Evolutionary conservation across 495 filamentous ascomycete genomes (phyloP).

Genomic region (Penicillium waksmanii): DNA sequence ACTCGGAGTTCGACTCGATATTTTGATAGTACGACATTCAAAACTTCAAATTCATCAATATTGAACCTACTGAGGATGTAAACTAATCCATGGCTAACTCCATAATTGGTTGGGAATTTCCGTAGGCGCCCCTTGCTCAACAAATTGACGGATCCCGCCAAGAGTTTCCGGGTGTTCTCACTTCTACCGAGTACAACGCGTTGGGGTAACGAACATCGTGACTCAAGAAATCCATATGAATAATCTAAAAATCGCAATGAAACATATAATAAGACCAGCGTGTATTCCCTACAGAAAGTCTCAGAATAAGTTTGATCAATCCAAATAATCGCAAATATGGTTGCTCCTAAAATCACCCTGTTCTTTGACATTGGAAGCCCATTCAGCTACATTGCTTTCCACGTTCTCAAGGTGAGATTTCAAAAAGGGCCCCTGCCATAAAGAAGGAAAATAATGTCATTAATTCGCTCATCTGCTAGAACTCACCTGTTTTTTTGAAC

Average conservation of each 20-base stretch:
- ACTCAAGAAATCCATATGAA: slow-evolving; percentile 14
- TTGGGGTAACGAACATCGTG: slow-evolving; percentile 1
- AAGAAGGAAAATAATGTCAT: neutral
- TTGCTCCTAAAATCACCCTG: slow-evolving; percentile 17
- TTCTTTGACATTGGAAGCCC: slow-evolving; percentile 32
- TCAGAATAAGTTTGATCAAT: neutral
- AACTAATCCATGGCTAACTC: neutral
- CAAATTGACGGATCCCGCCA: neutral
- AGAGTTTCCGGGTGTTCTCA: neutral
- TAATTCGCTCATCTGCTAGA: slow-evolving; percentile 10
- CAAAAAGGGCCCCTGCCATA: neutral
- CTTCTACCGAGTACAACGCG: slow-evolving; percentile 7
- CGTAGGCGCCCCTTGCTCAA: neutral
- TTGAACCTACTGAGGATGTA: too few relatives aligned
- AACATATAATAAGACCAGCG: neutral
- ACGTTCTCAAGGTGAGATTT: slow-evolving; percentile 17
- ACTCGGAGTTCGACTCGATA: too few relatives aligned
- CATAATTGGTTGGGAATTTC: neutral
- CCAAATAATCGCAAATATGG: slow-evolving; percentile 8
- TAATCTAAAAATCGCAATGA: slow-evolving; percentile 14
- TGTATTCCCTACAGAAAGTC: neutral
- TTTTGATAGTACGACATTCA: too few relatives aligned
- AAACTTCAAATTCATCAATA: too few relatives aligned
- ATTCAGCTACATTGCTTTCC: slow-evolving; percentile 28
- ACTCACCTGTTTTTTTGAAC: slow-evolving; percentile 20